Evolutionary conservation across 345 rosid species (phyloP).

Genomic region (Camelina neglecta): DNA sequence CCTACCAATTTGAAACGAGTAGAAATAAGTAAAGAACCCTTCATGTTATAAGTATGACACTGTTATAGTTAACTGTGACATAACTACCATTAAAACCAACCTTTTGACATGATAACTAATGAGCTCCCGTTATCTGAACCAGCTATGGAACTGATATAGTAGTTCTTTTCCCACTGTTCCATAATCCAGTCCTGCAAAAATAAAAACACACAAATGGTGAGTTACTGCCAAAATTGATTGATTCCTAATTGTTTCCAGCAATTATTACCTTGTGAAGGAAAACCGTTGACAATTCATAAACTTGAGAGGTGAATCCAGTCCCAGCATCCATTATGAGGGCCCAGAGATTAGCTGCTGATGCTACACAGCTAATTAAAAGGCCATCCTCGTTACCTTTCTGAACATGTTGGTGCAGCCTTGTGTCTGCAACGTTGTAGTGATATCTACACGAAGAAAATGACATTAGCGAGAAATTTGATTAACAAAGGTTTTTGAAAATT

Average conservation of each 20-base stretch:
- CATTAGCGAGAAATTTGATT: background rate
- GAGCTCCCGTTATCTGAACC: constrained; percentile 89
- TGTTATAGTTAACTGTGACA: background rate
- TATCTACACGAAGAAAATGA: constrained; percentile 57
- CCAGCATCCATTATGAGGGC: constrained; percentile 99
- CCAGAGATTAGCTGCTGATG: constrained; percentile 90
- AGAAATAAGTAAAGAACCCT: constrained; percentile 2
- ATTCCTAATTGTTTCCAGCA: constrained; percentile 20
- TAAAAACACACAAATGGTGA: background rate
- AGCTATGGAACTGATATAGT: constrained; percentile 85
- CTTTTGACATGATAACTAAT: constrained; percentile 96
- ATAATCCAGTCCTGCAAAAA: constrained; percentile 89
- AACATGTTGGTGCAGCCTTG: constrained; percentile 75
- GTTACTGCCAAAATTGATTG: constrained; percentile 3
- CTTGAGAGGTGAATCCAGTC: constrained; percentile 86
- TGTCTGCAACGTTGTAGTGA: constrained; percentile 91
- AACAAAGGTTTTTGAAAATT: constrained; percentile 24
- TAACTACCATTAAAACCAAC: constrained; percentile 43
- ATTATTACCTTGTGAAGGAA: constrained; percentile 85
- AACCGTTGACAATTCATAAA: constrained; percentile 78
- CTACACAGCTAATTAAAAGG: constrained; percentile 81
- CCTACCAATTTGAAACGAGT: constrained; percentile 50
- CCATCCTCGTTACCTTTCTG: constrained; percentile 96
- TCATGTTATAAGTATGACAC: background rate
- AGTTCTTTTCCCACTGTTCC: constrained; percentile 98